Conservation (phyloP, 2,329 filamentous ascomycete genomes). For the Botrytis byssoidea region DNA sequence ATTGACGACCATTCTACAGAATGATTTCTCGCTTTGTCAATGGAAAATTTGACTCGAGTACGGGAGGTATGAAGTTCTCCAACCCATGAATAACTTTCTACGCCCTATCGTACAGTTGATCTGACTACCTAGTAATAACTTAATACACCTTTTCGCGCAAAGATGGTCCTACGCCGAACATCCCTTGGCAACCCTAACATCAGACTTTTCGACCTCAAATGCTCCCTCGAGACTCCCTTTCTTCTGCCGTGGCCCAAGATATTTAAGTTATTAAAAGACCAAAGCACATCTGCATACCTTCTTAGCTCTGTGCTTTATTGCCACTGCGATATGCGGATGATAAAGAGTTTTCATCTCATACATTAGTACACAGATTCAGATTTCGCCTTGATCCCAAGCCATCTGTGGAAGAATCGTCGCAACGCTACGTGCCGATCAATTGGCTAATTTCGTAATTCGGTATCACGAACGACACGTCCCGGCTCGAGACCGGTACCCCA, state of each 20-base stretch:
- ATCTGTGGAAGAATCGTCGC: neutral
- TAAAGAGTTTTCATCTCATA: neutral
- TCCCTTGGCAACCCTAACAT: neutral
- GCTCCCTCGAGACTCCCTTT: neutral
- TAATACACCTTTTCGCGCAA: neutral
- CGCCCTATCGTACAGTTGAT: neutral
- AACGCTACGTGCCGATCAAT: neutral
- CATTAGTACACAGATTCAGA: neutral
- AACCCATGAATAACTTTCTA: neutral
- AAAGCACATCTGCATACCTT: neutral
- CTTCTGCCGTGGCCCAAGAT: neutral
- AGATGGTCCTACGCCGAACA: neutral
- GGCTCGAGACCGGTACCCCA: neutral
- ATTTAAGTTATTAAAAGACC: neutral
- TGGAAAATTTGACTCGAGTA: neutral
- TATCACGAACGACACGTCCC: neutral
- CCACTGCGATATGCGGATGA: neutral
- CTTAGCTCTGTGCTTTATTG: neutral
- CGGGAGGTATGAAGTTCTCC: neutral
- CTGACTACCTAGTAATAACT: neutral
- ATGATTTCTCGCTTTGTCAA: neutral
- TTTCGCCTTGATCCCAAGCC: neutral
- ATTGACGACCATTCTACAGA: neutral
- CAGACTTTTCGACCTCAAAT: neutral
- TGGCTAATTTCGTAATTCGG: neutral